Base-by-base conservation (phyloP, 345 rosid species). In the Abelmoschus esculentus region DNA sequence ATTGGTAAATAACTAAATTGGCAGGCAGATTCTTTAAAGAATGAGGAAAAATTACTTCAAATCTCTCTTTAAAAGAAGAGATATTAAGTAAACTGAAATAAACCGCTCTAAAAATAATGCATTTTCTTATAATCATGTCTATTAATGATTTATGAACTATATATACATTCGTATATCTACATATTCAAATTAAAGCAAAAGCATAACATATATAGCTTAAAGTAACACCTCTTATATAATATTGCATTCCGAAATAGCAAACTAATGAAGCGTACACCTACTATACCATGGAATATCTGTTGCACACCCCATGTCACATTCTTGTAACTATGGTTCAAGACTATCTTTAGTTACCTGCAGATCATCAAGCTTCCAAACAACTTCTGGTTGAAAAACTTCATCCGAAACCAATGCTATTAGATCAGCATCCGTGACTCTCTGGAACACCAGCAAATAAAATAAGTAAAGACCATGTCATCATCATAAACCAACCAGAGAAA, bases 401-500 rank as follows among this genome's bases (percentile, higher is more conserved):
- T 96, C 98, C n/a, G 99, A 90, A 31, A 96, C 90, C 77, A 92
- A 72, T 12, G 95, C 97, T 80, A 86, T 80, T 46, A 96, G 80
- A 83, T 96, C 99, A 29, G 96, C 98, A 77, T 90, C 93, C 0
- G 92, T 85, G 76, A 92, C 90, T 79, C 88, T 86, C 98, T 96
- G 76, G 32, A 67, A 64, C 69, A 79, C 42, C 59, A 76, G 34
- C 7, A 71, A 79, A 64, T 17, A 54, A 63, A 67, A 74, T 55
- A 34, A 32, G 53, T 70, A 72, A 61, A 78, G 70, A 32, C 55
- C 57, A 11, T 60, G n/a, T 52, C 72, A 70, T 53, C 70, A 13
- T 54, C 72, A 74, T 55, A 10, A 36, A 57, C 36, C 65, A 52
- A 29, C 15, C n/a, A 29, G 28, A 55, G 49, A 9, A 61, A 54